A percentile compares a stretch with the other conserved stretches of the same genome.
phyloP scores from a whole-genome alignment of 495 filamentous ascomycete species.

The Penicillium paradoxum region DNA sequence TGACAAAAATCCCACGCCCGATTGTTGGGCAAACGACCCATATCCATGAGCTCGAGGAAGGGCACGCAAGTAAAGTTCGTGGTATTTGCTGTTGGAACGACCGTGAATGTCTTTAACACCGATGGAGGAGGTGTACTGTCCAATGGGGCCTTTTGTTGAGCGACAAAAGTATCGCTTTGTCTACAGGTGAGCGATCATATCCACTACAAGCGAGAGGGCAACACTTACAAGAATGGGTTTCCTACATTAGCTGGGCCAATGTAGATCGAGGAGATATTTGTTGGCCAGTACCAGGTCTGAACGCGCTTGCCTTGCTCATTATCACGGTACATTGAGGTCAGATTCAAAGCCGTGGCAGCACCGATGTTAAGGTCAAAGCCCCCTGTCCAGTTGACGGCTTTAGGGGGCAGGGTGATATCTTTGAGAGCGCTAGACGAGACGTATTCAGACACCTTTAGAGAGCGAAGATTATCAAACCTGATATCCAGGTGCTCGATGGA shows the following conservation, averaged over 20 bases:
- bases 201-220: background rate
- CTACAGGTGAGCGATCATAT: background rate
- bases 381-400: conserved; percentile 5
- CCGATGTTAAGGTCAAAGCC: background rate
- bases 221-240: conserved; percentile 3
- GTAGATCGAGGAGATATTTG: background rate
- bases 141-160: background rate
- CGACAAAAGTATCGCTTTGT: conserved; percentile 6
- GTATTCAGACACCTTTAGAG: background rate
- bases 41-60: background rate
- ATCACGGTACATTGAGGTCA: background rate
- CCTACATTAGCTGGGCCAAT: background rate
- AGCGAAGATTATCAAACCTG: background rate
- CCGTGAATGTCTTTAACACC: background rate
- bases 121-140: background rate
- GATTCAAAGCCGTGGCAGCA: background rate
- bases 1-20: background rate
- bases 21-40: background rate
- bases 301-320: background rate
- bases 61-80: background rate
- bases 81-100: background rate
- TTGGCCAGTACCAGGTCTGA: conserved; percentile 11
- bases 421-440: background rate
- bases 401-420: background rate
- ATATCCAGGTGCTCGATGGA: background rate